Base-by-base conservation (phyloP, 2,329 filamentous ascomycete species). In the Camptophora hylomeconis region DNA sequence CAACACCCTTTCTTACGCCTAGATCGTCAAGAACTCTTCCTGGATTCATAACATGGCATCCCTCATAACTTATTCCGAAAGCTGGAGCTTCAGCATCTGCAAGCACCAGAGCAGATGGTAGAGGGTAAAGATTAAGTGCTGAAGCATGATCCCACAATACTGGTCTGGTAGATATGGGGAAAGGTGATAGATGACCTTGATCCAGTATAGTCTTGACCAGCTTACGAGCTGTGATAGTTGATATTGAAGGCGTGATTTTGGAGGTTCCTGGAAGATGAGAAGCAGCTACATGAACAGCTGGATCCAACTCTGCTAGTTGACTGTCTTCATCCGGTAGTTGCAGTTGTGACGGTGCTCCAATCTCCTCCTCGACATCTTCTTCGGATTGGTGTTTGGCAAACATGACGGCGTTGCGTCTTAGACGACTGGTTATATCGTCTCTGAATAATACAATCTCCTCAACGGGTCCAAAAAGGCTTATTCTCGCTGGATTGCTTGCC, bases 31-130 rank as follows among this genome's bases (percentile, higher is more conserved):
- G 65, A 27, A 98, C 54, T 26, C 69, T 66, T 5, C 84, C 83
- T 0, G 89, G 86, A 51, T 98, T 98, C 69, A 98, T 76, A 18
- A 94, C 86, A 57, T 89, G 81, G 48, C 89, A 95, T 0, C 86
- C 87, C 54, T 93, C 87, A 48, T 95, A 95, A 9, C 81, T 92
- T 40, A 94, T 63, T 30, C 78, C 79, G 47, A 93, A 98, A 0
- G 83, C 68, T 9, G 80, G 75, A 7, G 78, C 75, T 22, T 86
- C 81, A 0, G 78, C 64, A 55, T 98, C 89, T 2, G 83, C 76
- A 3, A 98, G 57, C 10, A 92, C 71, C 47, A 95, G 61, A 1
- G 80, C 74, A 12, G 81, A 87, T 2, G 89, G 89, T 16, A 95
- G 57, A 6, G 87, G 89, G 51, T 94, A 95, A 13, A 98, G 58